Evolutionary conservation across 208 protist species (phyloP).

Genomic region (Naegleria fowleri): DNA sequence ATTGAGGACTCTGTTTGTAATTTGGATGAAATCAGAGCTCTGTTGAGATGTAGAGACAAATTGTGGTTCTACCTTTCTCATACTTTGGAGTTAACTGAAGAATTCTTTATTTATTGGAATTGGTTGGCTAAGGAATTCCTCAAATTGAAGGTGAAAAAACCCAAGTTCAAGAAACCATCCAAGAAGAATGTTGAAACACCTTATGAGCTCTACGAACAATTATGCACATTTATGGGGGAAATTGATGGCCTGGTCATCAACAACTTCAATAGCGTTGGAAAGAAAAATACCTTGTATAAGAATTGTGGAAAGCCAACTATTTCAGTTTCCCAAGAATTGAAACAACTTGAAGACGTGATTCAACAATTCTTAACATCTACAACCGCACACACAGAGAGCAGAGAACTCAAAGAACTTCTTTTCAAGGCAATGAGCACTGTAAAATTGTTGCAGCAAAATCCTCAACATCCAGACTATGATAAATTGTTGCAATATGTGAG

Average conservation of each 20-base stretch:
- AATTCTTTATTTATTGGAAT: slow-evolving; percentile 25
- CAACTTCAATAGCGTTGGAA: background rate
- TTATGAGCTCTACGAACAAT: background rate
- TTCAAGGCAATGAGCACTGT: background rate
- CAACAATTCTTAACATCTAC: background rate
- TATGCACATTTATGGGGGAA: background rate
- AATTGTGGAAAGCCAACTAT: background rate
- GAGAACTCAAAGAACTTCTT: background rate
- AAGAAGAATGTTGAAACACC: background rate
- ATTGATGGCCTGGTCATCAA: background rate
- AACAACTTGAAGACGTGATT: background rate
- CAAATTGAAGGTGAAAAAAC: background rate
- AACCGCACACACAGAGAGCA: background rate
- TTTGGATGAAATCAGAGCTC: background rate
- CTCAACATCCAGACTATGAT: background rate
- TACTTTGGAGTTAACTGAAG: background rate
- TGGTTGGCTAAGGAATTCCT: background rate
- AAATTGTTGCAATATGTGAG: background rate
- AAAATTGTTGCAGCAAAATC: background rate
- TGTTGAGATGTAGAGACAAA: slow-evolving; percentile 8
- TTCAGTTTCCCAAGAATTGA: background rate
- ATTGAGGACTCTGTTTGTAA: background rate
- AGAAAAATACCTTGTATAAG: slow-evolving; percentile 4
- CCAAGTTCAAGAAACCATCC: background rate
- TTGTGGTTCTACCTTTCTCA: background rate